Base-by-base conservation (phyloP, 495 filamentous ascomycete species). In the Hypoxylon cercidicola region DNA sequence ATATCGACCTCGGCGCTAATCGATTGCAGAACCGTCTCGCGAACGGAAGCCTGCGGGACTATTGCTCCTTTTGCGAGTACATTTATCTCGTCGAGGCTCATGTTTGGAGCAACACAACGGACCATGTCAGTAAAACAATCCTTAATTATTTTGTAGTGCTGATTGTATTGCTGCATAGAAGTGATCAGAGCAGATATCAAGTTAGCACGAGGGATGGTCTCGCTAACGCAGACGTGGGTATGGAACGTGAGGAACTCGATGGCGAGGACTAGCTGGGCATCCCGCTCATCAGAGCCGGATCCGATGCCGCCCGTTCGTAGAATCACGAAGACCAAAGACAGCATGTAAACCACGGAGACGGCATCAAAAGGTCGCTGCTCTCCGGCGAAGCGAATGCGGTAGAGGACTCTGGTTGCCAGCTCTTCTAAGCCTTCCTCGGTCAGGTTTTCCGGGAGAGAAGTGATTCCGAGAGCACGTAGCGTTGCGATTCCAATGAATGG, bases 241-340 rank as follows among this genome's bases (percentile, higher is more conserved):
- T 99, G 95, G 76, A 92, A 97, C 0, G 91, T 86, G 13, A 98
- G 71, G 64, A 97, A 89, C 72, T 98, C 95, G n/a, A 98, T 78
- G 25, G 91, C 92, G 51, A 99, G 85, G 11, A 97, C 83, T 23
- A 97, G 79, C 72, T 98, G 95, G 47, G 90, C 85, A 69, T 97
- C 95, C 23, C 86, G 88, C 39, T 96, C 92, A 60, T 96, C 93
- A 7, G 85, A 79, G 11, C 77, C 78, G 47, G 84, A 79, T 4
- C 90, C 90, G 55, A 97, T 87, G 1, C 93, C 93, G 20, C 92
- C 92, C 34, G 88, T 87, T 58, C 81, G 79, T 37, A 99, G 81
- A 35, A 97, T 82, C 12, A 89, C 64, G 52, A 93, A 87, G 7
- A 96, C 75, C 37, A 99, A 80, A 0, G 96, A 92, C 6, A 98